Conservation (phyloP, 2,329 filamentous ascomycete genomes). For the Pestalotiopsis sp. region DNA sequence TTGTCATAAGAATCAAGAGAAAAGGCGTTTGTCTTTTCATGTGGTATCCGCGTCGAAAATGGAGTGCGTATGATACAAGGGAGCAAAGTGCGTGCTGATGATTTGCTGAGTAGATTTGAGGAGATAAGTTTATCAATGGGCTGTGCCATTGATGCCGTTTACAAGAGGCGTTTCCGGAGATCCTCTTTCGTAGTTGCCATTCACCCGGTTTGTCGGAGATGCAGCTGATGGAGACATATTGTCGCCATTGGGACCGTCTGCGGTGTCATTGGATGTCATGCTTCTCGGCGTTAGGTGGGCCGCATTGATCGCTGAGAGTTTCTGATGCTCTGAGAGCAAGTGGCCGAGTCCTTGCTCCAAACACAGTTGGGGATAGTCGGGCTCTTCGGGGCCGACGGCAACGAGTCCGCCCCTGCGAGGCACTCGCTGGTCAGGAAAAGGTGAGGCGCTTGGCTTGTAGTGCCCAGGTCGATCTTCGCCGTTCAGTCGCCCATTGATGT, state of each 20-base stretch:
- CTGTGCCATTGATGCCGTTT: slow-evolving; percentile 18
- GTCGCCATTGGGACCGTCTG: slow-evolving; percentile 15
- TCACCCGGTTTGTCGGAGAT: slow-evolving; percentile 15
- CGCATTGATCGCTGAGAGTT: slow-evolving; percentile 49
- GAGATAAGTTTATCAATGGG: background rate
- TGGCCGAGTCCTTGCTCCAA: slow-evolving; percentile 60
- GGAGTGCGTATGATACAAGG: slow-evolving; percentile 2
- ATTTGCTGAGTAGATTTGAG: background rate
- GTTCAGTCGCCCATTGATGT: slow-evolving; percentile 57
- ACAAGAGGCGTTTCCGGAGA: slow-evolving; percentile 15
- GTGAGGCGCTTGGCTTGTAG: slow-evolving; percentile 52
- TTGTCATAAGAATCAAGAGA: slow-evolving; percentile 1
- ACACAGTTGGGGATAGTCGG: slow-evolving; percentile 59
- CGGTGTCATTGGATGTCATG: slow-evolving; percentile 33
- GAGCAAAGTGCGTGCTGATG: background rate
- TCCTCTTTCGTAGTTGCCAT: slow-evolving; percentile 11
- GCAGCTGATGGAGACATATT: slow-evolving; percentile 16
- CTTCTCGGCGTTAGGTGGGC: slow-evolving; percentile 50
- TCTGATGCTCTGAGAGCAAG: slow-evolving; percentile 50
- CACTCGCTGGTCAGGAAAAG: slow-evolving; percentile 58
- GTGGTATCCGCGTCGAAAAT: background rate
- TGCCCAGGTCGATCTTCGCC: slow-evolving; percentile 53
- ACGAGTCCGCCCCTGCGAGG: slow-evolving; percentile 56
- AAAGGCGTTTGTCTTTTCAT: background rate
- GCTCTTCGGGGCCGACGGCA: slow-evolving; percentile 57